Conservation (phyloP, 345 rosid genomes). For the Raphanus sativus region DNA sequence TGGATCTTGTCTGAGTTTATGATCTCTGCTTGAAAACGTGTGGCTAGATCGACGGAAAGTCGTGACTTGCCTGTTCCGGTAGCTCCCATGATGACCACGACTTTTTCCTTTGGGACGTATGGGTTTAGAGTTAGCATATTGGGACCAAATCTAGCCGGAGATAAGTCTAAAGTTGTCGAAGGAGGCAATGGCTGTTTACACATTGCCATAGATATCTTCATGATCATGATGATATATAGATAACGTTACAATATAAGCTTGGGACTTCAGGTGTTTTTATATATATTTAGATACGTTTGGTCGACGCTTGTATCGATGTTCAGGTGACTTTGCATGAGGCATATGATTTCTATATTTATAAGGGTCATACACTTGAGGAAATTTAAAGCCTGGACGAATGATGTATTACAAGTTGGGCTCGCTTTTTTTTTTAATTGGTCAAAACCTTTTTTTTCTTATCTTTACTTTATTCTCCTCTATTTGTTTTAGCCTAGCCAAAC, state of each 20-base stretch:
- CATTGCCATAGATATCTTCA: constrained; percentile 42
- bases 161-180: constrained; percentile 28
- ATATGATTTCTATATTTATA: constrained; percentile 22
- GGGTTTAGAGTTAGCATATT: constrained; percentile 36
- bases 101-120: constrained; percentile 51
- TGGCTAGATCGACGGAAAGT: constrained; percentile 73
- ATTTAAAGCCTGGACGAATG: background rate
- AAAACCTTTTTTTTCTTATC: constrained; percentile 9
- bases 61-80: constrained; percentile 78
- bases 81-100: constrained; percentile 64
- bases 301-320: constrained; percentile 19
- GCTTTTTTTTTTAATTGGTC: constrained; percentile 26
- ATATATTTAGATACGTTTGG: constrained; percentile 7
- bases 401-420: constrained; percentile 29
- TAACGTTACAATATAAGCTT: background rate
- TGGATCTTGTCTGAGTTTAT: constrained; percentile 83
- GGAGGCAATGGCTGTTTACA: constrained; percentile 42
- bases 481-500: background rate
- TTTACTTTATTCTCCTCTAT: constrained; percentile 22
- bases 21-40: constrained; percentile 61
- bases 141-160: constrained; percentile 34
- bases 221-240: constrained; percentile 27
- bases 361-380: constrained; percentile 18
- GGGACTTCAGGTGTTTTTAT: background rate
- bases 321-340: constrained; percentile 33